Conservation (phyloP, 2,329 filamentous ascomycete genomes). For the Alternaria arborescens region DNA sequence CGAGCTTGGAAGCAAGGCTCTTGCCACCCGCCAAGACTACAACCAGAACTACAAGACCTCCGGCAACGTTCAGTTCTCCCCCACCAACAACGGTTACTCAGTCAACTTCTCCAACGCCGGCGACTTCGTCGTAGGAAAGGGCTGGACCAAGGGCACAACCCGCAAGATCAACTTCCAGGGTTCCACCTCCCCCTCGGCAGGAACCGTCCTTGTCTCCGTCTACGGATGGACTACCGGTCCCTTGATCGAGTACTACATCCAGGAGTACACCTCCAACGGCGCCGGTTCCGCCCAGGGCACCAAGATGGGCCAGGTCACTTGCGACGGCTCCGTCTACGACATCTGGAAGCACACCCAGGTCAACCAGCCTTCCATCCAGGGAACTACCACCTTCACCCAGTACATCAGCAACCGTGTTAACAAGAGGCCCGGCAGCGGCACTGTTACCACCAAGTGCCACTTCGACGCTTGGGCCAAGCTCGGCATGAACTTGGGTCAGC, state of each 20-base stretch:
- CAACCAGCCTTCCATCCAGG: constrained; percentile 59
- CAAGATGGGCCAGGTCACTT: constrained; percentile 38
- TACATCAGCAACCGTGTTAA: constrained; percentile 53
- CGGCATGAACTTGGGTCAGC: constrained; percentile 37
- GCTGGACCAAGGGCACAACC: constrained; percentile 42
- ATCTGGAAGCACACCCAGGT: constrained; percentile 44
- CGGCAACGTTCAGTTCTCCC: constrained; percentile 40
- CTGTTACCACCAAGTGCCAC: constrained; percentile 42
- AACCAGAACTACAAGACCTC: constrained; percentile 47
- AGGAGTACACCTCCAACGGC: constrained; percentile 58
- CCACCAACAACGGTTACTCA: constrained; percentile 39
- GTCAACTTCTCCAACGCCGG: constrained; percentile 39
- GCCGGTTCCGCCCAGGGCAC: constrained; percentile 42
- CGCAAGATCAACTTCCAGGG: constrained; percentile 43
- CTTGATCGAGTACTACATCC: constrained; percentile 60
- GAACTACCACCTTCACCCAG: constrained; percentile 61
- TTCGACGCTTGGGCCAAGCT: constrained; percentile 41
- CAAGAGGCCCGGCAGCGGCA: constrained; percentile 41
- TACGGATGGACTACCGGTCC: constrained; percentile 66
- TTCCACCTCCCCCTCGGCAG: constrained; percentile 31
- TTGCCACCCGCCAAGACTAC: constrained; percentile 41
- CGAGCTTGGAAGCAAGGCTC: constrained; percentile 32
- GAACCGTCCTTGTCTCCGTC: constrained; percentile 49
- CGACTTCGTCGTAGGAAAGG: constrained; percentile 46
- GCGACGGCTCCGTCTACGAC: constrained; percentile 43